Evolutionary conservation across 192 early-diverging fungal species (phyloP), one percentile per base, ranked within the genome.

Genomic region (Podila minutissima): DNA sequence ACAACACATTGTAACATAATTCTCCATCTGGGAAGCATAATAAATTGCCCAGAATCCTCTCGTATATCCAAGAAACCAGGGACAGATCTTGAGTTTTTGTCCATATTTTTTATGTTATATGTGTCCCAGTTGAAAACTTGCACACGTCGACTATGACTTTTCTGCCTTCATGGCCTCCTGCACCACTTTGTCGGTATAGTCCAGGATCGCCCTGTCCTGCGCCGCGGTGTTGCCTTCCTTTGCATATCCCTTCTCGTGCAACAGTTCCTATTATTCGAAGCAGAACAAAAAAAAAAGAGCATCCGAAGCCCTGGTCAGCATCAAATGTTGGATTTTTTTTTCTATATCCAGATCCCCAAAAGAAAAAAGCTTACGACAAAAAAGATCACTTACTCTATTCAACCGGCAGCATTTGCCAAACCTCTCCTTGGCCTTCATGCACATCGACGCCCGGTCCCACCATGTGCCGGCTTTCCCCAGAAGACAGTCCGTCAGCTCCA

Each of bases 381-480:
- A 24, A 22, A 22, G 19, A n/a, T 19, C 29, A 1, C 66, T 49
- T 65, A 81, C 77, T 57, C 46, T 81, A 22, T 81, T 81, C 62
- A 81, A 50, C 15, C 57, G 66, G 53, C 66, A 73, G 33, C 77
- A 81, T 11, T 64, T 53, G 58, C 62, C 71, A 59, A 81, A 60
- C 48, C 24, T 49, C 20, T 73, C 66, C 28, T 81, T 73, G 26
- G 65, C 66, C 50, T 81, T 73, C 71, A 73, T 73, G 48, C 77
- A 81, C 77, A 81, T 73, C 0, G 66, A 69, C 0, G 77, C 77
- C 6, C 70, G 70, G 24, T 81, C 77, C 77, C 77, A 73, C 77
- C 77, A 81, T 0, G 77, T 69, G 13, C 77, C 77, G 5, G 77
- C 62, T 22, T 41, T 57, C 0, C 77, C 77, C 28, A 69, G 24